These are phyloP conservation scores for Cyberlindnera xylosilytica DNA, from an alignment of 805 yeast species.

Conservation along the genomic window DNA sequence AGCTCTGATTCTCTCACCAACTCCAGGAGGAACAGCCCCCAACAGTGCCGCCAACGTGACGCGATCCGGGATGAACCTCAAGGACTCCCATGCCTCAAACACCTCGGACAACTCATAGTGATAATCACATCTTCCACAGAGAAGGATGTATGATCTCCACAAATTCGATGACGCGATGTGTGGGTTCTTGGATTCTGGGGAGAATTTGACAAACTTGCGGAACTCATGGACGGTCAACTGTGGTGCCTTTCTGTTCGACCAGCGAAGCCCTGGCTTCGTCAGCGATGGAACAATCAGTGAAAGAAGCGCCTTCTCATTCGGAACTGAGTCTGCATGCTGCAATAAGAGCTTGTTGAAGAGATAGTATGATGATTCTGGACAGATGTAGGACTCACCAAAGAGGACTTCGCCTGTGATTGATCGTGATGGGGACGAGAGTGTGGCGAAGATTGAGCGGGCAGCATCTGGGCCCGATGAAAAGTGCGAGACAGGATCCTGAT, in stretches of 20 bases:
- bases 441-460: slow-evolving; percentile 23
- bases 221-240: slow-evolving; percentile 61
- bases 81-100: slow-evolving; percentile 51
- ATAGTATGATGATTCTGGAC: slow-evolving; percentile 30
- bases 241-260: slow-evolving; percentile 54
- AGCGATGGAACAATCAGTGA: slow-evolving; percentile 51
- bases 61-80: slow-evolving; percentile 41
- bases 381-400: slow-evolving; percentile 30
- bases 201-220: slow-evolving; percentile 38
- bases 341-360: slow-evolving; percentile 25
- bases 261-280: slow-evolving; percentile 29
- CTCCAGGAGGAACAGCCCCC: slow-evolving; percentile 19
- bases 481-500: not conserved
- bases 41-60: slow-evolving; percentile 40
- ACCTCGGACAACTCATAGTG: slow-evolving; percentile 46
- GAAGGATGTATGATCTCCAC: slow-evolving; percentile 50
- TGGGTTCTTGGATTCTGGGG: slow-evolving; percentile 19
- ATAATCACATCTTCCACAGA: slow-evolving; percentile 47
- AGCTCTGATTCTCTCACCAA: slow-evolving; percentile 35
- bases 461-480: slow-evolving; percentile 16
- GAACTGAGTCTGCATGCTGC: slow-evolving; percentile 22
- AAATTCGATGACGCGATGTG: slow-evolving; percentile 44
- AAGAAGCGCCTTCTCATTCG: slow-evolving; percentile 32
- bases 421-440: slow-evolving; percentile 17
- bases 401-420: slow-evolving; percentile 22